These are phyloP conservation scores for Flammula alnicola DNA, from an alignment of 1,284 basidiomycete genomes.

Conservation along the genomic window DNA sequence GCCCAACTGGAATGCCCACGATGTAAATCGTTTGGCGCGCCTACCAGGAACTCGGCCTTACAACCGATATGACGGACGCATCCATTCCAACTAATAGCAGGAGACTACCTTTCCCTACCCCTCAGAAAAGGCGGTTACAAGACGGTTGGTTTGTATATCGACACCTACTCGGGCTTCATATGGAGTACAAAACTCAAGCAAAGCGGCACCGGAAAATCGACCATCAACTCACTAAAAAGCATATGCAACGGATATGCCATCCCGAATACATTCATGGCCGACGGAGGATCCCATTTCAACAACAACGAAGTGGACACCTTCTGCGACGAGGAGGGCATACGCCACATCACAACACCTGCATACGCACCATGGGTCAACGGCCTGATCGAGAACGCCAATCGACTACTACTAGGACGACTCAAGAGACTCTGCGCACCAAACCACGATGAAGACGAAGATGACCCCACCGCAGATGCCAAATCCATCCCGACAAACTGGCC, in stretches of 20 bases:
- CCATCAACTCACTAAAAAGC: background rate
- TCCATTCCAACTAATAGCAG: constrained; percentile 39
- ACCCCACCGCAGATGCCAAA: constrained; percentile 42
- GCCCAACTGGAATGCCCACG: constrained; percentile 30
- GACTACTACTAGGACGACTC: too few species aligned
- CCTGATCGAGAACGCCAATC: too few species aligned
- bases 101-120: constrained; percentile 38
- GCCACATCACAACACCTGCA: too few species aligned
- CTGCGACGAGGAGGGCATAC: too few species aligned
- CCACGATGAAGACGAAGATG: too few species aligned
- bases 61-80: constrained; percentile 37
- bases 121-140: constrained; percentile 35
- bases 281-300: too few species aligned
- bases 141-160: too few species aligned
- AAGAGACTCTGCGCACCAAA: too few species aligned
- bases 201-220: constrained; percentile 6
- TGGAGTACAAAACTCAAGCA: constrained; percentile 33
- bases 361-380: too few species aligned
- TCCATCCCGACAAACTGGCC: constrained; percentile 35
- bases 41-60: constrained; percentile 31
- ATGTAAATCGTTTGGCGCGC: constrained; percentile 13
- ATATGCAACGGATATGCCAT: constrained; percentile 29
- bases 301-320: too few species aligned
- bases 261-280: too few species aligned
- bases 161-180: constrained; percentile 30